Base-by-base conservation (phyloP, 2,329 filamentous ascomycete genomes). In the Claviceps fusiformis region DNA sequence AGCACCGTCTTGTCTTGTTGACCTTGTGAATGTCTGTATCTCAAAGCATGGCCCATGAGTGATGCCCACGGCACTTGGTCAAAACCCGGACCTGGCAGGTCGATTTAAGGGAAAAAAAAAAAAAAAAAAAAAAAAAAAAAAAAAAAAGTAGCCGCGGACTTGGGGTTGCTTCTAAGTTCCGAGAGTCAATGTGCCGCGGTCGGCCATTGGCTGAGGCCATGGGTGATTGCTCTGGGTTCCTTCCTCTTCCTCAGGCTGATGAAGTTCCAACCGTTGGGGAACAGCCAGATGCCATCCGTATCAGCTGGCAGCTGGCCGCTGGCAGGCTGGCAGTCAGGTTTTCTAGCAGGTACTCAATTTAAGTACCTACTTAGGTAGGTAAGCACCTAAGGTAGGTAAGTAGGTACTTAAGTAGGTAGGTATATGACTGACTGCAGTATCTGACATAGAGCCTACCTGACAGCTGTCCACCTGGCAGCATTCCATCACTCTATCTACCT, bases 241-340 rank as follows among this genome's bases (percentile, higher is more conserved):
- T 53, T 47, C 52, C 52, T 53, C 33, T 37, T 37, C 3, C 35
- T 37, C 10, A 8, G 27, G 9, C 15, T n/a, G 24, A 17, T 17
- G 9, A 44, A 10, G 3, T 33, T 51, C 50, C 50, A 52, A 41
- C 37, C n/a, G 50, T 33, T 44, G 29, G 24, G 24, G 24, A 31
- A 5, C 39, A 15, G 17, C 50, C 29, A 35, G 41, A 45, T n/a
- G 29, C 17, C 2, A 45, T 52, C 29, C 41, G 39, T 52, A 37
- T 27, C 52, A 47, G 52, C 52, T 39, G 44, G 52, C 45, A 47
- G 27, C 47, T 53, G 45, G 51, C 51, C 47, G 43, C 51, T 37
- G 19, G 43, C 43, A 50, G 24, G 24, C 24, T 27, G 33, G 37
- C 50, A 43, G 17, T 6, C 15, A 50, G 33, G 37, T 39, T 15